Conservation (phyloP, 306 rosid species). For the Lithocarpus polystachyus region DNA sequence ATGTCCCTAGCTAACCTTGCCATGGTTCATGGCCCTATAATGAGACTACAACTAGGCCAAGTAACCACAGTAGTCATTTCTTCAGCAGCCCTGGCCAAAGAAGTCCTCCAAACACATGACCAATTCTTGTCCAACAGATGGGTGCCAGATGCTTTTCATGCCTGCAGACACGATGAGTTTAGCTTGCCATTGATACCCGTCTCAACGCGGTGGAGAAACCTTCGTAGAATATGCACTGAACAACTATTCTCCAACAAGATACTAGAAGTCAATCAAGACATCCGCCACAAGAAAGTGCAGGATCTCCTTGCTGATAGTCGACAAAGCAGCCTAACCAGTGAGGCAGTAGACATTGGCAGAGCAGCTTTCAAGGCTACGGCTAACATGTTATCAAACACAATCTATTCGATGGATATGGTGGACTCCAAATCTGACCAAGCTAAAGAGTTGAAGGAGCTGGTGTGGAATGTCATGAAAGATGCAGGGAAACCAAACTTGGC, state of each 20-base stretch:
- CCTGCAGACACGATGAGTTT: too few relatives aligned
- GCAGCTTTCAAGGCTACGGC: background rate
- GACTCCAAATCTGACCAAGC: background rate
- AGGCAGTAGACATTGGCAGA: constrained; percentile 13
- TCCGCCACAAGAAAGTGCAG: background rate
- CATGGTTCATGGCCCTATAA: too few relatives aligned
- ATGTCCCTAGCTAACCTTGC: too few relatives aligned
- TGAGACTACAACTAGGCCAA: background rate
- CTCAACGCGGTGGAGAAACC: too few relatives aligned
- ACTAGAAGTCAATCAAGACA: background rate
- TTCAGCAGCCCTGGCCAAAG: too few relatives aligned
- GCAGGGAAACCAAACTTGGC: background rate
- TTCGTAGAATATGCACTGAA: too few relatives aligned
- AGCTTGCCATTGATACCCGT: too few relatives aligned
- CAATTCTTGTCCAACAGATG: too few relatives aligned
- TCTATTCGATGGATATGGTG: background rate
- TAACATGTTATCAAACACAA: constrained; percentile 8
- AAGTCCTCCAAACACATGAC: too few relatives aligned
- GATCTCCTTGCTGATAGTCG: background rate
- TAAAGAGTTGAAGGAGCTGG: background rate
- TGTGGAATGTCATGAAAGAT: background rate
- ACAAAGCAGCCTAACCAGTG: background rate
- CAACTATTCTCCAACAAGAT: background rate
- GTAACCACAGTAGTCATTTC: too few relatives aligned
- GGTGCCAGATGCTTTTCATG: too few relatives aligned